These are phyloP conservation scores for Lophium mytilinum DNA, from an alignment of 495 filamentous ascomycete genomes.

Conservation along the genomic window DNA sequence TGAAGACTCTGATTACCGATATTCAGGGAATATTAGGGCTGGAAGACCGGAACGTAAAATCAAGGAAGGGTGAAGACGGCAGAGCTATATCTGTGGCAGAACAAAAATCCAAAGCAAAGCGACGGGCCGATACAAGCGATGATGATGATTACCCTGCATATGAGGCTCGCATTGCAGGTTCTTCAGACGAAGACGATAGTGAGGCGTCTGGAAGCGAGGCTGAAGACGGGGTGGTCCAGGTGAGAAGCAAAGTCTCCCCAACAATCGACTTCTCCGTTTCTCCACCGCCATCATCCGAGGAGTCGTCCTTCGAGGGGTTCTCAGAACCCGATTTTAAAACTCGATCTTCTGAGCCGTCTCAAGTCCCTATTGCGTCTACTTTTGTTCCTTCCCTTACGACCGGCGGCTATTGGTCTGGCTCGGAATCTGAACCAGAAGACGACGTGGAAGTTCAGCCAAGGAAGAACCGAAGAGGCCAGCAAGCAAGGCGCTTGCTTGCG, in stretches of 20 bases:
- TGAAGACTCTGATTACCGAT: slow-evolving; percentile 52
- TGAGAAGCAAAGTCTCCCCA: no score
- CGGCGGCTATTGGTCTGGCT: slow-evolving; percentile 88
- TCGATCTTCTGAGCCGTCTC: neutral
- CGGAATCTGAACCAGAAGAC: slow-evolving; percentile 53
- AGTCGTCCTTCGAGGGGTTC: neutral
- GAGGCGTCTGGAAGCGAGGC: slow-evolving; percentile 31
- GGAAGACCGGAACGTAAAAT: slow-evolving; percentile 37
- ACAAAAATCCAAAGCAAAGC: slow-evolving; percentile 6
- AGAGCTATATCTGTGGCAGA: neutral
- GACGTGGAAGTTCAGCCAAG: slow-evolving; percentile 36
- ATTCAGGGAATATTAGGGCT: slow-evolving; percentile 56
- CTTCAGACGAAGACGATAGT: slow-evolving; percentile 40
- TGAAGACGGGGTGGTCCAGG: neutral
- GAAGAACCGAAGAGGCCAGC: slow-evolving; percentile 87
- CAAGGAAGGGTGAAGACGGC: neutral
- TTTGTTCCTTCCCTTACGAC: slow-evolving; percentile 82
- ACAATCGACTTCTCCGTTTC: no score
- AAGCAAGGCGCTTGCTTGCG: slow-evolving; percentile 74
- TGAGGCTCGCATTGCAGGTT: slow-evolving; percentile 45
- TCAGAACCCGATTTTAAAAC: neutral
- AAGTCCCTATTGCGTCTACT: slow-evolving; percentile 36
- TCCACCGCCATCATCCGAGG: neutral
- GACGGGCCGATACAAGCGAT: slow-evolving; percentile 1
- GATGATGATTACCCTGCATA: slow-evolving; percentile 42